Evolutionary conservation across 83 land plant genomes (phyloP).

Genomic region (Picea abies): DNA sequence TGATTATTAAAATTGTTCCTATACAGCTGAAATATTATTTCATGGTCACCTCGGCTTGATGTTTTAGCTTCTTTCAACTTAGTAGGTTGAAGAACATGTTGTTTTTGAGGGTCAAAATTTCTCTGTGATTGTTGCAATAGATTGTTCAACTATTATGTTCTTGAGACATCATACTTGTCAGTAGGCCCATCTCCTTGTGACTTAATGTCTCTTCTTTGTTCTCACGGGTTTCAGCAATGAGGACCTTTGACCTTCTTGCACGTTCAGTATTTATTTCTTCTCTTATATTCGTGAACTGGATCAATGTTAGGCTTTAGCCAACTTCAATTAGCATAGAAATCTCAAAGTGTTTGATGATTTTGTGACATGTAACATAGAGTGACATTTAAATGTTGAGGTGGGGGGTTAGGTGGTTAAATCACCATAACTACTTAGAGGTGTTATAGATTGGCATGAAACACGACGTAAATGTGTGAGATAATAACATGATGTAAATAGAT

Average conservation of each 20-base stretch:
- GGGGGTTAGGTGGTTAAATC: not conserved
- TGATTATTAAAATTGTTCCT: not conserved
- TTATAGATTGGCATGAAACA: too few relatives aligned
- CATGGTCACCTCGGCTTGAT: not conserved
- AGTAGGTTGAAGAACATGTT: not conserved
- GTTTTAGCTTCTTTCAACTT: not conserved
- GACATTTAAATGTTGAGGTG: too few relatives aligned
- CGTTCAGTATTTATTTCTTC: not conserved
- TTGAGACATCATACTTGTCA: not conserved
- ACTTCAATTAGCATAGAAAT: not conserved
- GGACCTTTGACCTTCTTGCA: not conserved
- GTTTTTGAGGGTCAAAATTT: not conserved
- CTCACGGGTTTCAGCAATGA: not conserved
- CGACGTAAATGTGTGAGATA: too few relatives aligned
- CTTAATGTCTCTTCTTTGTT: not conserved
- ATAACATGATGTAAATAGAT: too few relatives aligned
- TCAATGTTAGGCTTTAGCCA: not conserved
- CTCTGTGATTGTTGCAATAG: too few relatives aligned
- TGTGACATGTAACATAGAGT: not conserved
- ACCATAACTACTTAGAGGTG: too few relatives aligned
- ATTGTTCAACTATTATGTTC: not conserved
- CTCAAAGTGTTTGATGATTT: not conserved
- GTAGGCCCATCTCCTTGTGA: not conserved
- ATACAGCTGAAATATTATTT: not conserved
- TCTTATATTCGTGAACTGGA: not conserved